phyloP scores from a whole-genome alignment of 768 basidiomycete genomes.

The Imleria badia region DNA sequence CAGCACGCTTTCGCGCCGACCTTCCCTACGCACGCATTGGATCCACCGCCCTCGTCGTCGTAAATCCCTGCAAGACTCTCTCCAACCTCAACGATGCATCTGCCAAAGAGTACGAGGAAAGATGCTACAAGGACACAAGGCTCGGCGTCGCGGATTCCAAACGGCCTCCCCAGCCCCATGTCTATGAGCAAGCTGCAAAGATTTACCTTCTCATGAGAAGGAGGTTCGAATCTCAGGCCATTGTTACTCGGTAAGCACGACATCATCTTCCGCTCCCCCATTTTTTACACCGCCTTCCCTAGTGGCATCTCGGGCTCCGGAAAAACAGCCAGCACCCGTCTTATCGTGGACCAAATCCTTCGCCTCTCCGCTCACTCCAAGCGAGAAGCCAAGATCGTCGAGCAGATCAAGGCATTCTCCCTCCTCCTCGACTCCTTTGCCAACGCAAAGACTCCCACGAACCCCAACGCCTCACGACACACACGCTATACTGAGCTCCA shows the following conservation, averaged over 20 bases:
- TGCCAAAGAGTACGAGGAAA: conserved; percentile 57
- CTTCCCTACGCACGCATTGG: conserved; percentile 53
- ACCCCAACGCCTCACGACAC: conserved; percentile 64
- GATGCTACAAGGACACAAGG: conserved; percentile 53
- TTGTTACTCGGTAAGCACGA: conserved; percentile 50
- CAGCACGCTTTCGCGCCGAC: conserved; percentile 58
- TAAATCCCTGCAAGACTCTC: conserved; percentile 62
- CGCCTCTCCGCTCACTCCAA: conserved; percentile 60
- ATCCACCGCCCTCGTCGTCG: conserved; percentile 48
- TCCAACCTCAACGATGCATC: conserved; percentile 56
- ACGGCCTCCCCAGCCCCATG: conserved; percentile 51
- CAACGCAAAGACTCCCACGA: conserved; percentile 61
- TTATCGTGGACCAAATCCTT: conserved; percentile 58
- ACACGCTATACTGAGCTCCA: conserved; percentile 60
- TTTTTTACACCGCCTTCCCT: conserved; percentile 12
- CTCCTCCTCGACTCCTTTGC: conserved; percentile 65
- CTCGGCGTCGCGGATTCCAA: conserved; percentile 38
- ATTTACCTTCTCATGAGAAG: conserved; percentile 60
- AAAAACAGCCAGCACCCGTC: conserved; percentile 49
- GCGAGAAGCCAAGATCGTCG: conserved; percentile 48
- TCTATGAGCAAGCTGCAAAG: conserved; percentile 62
- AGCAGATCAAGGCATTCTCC: conserved; percentile 55
- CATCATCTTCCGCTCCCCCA: conserved; percentile 3
- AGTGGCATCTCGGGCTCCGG: conserved; percentile 69
- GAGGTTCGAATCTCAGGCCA: conserved; percentile 50